These are phyloP conservation scores for Citrus cavaleriei DNA, from an alignment of 345 rosid species.

Conservation along the genomic window DNA sequence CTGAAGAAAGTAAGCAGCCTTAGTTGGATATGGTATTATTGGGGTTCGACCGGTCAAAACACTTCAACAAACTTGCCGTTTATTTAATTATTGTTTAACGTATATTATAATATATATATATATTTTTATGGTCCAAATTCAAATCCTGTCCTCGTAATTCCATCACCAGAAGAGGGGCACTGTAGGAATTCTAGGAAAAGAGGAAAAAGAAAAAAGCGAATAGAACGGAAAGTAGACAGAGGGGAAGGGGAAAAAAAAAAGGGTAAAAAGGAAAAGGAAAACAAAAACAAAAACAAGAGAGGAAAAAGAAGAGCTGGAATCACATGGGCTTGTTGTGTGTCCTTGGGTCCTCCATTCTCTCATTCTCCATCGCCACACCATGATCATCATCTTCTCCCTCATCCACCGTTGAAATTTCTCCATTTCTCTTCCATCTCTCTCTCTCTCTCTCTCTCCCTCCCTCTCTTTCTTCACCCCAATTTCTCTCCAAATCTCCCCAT, in stretches of 20 bases:
- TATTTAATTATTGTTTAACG: neutral
- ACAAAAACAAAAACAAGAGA: neutral
- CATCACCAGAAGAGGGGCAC: neutral
- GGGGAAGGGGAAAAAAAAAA: constrained; percentile 9
- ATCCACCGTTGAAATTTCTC: constrained; percentile 20
- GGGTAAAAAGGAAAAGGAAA: neutral
- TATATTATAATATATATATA: too few relatives aligned
- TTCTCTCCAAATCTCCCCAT: constrained; percentile 27
- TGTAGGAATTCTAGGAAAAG: neutral
- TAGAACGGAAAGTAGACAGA: constrained; percentile 37
- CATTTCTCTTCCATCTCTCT: neutral
- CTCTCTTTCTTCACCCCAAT: neutral
- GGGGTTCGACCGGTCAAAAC: constrained; percentile 1
- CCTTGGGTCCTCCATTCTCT: constrained; percentile 18
- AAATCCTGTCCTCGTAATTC: constrained; percentile 5
- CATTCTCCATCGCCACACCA: constrained; percentile 17
- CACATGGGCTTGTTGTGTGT: constrained; percentile 50
- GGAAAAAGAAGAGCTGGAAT: constrained; percentile 29
- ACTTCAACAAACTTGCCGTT: neutral
- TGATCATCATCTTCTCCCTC: constrained; percentile 24
- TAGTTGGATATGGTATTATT: too few relatives aligned
- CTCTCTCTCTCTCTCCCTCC: neutral
- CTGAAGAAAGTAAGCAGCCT: too few relatives aligned
- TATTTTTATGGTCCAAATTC: neutral
- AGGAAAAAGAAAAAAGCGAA: constrained; percentile 17